Base-by-base conservation (phyloP, 495 filamentous ascomycete genomes). In the Glutinoglossum americanum region DNA sequence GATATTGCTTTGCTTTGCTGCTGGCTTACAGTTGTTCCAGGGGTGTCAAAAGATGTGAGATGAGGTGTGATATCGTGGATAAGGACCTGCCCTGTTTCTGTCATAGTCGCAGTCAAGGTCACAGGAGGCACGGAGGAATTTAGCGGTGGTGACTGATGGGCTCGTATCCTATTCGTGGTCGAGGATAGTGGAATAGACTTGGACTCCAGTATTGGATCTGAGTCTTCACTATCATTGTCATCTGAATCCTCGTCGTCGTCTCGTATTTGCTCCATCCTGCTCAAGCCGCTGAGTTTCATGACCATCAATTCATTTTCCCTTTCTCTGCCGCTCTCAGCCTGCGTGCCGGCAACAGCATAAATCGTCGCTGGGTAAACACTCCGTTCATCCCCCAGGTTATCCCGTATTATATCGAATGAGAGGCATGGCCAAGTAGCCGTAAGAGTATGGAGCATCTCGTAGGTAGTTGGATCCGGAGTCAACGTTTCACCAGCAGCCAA, bases 381-480 rank as follows among this genome's bases (percentile, higher is more conserved):
- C 60, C 92, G 81, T 68, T 89, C 83, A 64, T 94, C 85, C 37
- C 92, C 92, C 23, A 98, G 73, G n/a, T 74, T 71, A 70, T 98
- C 92, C 65, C 74, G 82, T 30, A 98, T 69, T 61, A 97, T 87
- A 64, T 96, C 90, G 68, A 95, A 94, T 11, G 89, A 95, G 9
- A 98, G 78, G 63, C 92, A 98, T 5, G 92, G 92, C 92, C 92
- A 98, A 0, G 87, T 84, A 17, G 89, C 83, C 68, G 82, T 89
- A 48, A 97, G 74, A 48, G 80, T 84, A 72, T 98, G 92, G 33
- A 97, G 80, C 88, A 98, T 92, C 63, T 94, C 80, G 71, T 98
- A 98, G 1, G 92, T 88, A 7, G 84, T 87, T 39, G 83, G 73
- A 69, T 98, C 92, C 15, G 92, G 89, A 11, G 87, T 77, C 28